phyloP scores from a whole-genome alignment of 257 asterid genomes.

The Solanum sparsipilum region DNA sequence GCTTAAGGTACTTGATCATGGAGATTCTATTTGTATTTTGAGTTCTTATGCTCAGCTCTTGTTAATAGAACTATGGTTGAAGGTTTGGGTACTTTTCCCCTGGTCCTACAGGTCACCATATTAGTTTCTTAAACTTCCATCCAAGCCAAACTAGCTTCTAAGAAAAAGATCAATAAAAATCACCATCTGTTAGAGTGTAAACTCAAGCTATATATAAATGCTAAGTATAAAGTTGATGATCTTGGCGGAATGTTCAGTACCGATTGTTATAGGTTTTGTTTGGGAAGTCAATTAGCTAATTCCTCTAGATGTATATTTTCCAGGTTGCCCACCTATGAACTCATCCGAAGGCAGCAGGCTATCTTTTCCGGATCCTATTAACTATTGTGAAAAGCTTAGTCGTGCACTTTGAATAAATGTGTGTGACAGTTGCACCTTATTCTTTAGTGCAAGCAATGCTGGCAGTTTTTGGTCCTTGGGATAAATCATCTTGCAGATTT shows the following conservation, averaged over 20 bases:
- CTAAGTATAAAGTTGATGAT: background rate
- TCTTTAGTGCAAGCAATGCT: background rate
- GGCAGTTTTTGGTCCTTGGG: background rate
- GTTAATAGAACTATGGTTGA: background rate
- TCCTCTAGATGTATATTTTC: background rate
- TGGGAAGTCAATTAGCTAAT: background rate
- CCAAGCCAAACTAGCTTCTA: background rate
- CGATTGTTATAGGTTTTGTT: background rate
- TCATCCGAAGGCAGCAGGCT: background rate
- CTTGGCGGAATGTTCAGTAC: background rate
- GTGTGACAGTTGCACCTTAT: background rate
- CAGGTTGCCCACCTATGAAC: background rate
- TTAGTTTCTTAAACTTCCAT: background rate
- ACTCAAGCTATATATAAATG: background rate
- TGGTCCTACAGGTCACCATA: background rate
- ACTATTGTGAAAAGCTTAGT: background rate
- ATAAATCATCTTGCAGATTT: background rate
- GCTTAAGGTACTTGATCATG: slow-evolving; percentile 47
- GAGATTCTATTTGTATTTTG: background rate
- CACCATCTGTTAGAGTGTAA: background rate
- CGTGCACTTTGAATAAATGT: background rate
- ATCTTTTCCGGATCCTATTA: background rate
- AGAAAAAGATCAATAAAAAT: background rate
- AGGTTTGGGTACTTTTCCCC: background rate
- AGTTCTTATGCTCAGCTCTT: background rate